Evolutionary conservation across 2,329 filamentous ascomycete genomes (phyloP).

Genomic region (Allantophomopsis cytisporea): DNA sequence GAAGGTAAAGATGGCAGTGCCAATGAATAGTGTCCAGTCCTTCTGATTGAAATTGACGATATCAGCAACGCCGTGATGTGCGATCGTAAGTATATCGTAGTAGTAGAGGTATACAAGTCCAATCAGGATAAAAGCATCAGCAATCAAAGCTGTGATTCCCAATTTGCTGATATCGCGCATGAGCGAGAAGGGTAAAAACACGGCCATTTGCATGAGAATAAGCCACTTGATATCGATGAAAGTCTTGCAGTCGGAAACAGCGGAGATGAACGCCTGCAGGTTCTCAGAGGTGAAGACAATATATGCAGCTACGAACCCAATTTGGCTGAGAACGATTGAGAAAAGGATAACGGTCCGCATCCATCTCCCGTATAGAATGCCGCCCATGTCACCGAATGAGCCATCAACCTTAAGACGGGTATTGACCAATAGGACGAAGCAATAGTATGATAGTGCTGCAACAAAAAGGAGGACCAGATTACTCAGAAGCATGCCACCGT

Average conservation of each 20-base stretch:
- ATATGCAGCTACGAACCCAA: conserved; percentile 90
- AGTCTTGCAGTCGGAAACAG: conserved; percentile 77
- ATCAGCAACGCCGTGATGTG: conserved; percentile 64
- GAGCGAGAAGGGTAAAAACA: conserved; percentile 88
- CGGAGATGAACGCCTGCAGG: conserved; percentile 83
- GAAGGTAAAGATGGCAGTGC: conserved; percentile 97
- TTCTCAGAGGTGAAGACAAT: conserved; percentile 97
- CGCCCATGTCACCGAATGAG: conserved; percentile 97
- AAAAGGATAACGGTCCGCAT: conserved; percentile 78
- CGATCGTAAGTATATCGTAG: conserved; percentile 80
- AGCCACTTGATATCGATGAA: conserved; percentile 79
- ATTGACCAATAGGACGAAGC: conserved; percentile 85
- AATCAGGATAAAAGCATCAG: conserved; percentile 86
- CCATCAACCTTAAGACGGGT: conserved; percentile 75
- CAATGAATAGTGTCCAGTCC: conserved; percentile 96
- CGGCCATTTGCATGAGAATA: conserved; percentile 87
- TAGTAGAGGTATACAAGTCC: conserved; percentile 92
- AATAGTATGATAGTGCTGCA: conserved; percentile 85
- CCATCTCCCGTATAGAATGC: conserved; percentile 78
- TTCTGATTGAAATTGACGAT: conserved; percentile 82
- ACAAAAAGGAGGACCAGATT: conserved; percentile 81
- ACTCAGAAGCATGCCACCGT: conserved; percentile 95
- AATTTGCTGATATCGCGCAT: conserved; percentile 96
- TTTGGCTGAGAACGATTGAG: conserved; percentile 89
- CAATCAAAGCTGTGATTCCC: conserved; percentile 84